Evolutionary conservation across 2,329 filamentous ascomycete genomes (phyloP).

Genomic region (Fusarium pilosicola): DNA sequence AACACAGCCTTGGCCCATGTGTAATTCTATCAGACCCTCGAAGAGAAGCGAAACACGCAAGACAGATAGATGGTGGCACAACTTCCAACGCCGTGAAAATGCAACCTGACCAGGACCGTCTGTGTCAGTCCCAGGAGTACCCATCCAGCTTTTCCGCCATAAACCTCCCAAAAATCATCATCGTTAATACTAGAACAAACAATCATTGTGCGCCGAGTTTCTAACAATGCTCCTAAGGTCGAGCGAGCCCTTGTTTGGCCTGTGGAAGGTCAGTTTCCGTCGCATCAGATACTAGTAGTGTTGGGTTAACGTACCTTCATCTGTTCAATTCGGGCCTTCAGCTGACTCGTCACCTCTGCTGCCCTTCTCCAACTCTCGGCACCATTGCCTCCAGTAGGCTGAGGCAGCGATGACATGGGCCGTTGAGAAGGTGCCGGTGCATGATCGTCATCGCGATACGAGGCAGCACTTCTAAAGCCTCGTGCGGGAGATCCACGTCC

Average conservation of each 20-base stretch:
- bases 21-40: slow-evolving; percentile 38
- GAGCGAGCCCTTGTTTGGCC: slow-evolving; percentile 63
- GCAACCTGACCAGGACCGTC: slow-evolving; percentile 39
- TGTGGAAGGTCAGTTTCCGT: slow-evolving; percentile 36
- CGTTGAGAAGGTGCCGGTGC: slow-evolving; percentile 45
- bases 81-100: slow-evolving; percentile 46
- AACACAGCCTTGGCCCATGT: slow-evolving; percentile 31
- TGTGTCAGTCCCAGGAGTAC: slow-evolving; percentile 32
- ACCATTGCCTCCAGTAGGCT: slow-evolving; percentile 48
- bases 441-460: slow-evolving; percentile 50
- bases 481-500: slow-evolving; percentile 69
- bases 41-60: slow-evolving; percentile 29
- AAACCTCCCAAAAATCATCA: slow-evolving; percentile 38
- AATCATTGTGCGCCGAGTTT: slow-evolving; percentile 11
- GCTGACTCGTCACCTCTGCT: slow-evolving; percentile 95
- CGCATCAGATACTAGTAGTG: no score
- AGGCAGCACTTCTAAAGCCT: slow-evolving; percentile 57
- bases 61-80: slow-evolving; percentile 42
- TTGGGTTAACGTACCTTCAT: slow-evolving; percentile 76
- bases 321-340: slow-evolving; percentile 97
- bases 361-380: slow-evolving; percentile 95
- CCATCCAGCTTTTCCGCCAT: slow-evolving; percentile 37
- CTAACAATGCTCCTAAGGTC: slow-evolving; percentile 46
- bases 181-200: slow-evolving; percentile 35
- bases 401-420: slow-evolving; percentile 50